Evolutionary conservation across 2,329 filamentous ascomycete species (phyloP), one percentile per base, ranked within the genome.

Genomic region (Gliomastix tumulicola): DNA sequence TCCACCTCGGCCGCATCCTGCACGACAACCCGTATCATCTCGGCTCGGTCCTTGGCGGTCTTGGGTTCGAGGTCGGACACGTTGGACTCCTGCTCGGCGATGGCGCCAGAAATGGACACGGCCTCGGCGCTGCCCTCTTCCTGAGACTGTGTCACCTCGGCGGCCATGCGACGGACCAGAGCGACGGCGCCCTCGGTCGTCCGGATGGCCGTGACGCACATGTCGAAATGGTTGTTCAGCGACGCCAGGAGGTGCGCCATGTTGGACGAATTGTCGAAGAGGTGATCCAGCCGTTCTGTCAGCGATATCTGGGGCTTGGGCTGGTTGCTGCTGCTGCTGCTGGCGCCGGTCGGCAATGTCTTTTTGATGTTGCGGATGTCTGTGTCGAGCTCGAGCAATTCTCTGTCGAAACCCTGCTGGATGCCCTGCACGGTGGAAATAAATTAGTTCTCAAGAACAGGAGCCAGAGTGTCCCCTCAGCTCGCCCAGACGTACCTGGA

Each of bases 201-300:
- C 41, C 88, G 85, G 30, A 96, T 82, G 1, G 90, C 90, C 2
- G 83, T 90, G 12, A 94, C 86, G 57, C 90, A 96, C 45, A 94
- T 77, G 57, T 97, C 90, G 55, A 95, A 96, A 60, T 97, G 90
- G 19, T 75, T 77, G 7, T 88, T 88, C 5, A 97, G 67, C 1
- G 84, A 88, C 39, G 87, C 76, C 3, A 97, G 74, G 6, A 88
- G 72, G 39, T 82, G 72, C 6, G 89, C 90, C 79, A 94, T 90
- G 49, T 82, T 79, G 43, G 85, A 80, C 0, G 89, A 89, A 47
- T 90, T 80, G 12, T 69, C 69, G 44, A 89, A 79, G 23, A 94
- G 70, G 4, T 69, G 66, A 4, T 16, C 41, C 21, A 71, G 64
- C 30, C 79, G 65, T 5, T 69, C 61, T 3, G 71, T 62, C 31